Percentiles rank a stretch among this genome's conserved stretches.
These are phyloP conservation scores for Serendipita indica DNA, from an alignment of 768 basidiomycete species.

Conservation along the genomic window DNA sequence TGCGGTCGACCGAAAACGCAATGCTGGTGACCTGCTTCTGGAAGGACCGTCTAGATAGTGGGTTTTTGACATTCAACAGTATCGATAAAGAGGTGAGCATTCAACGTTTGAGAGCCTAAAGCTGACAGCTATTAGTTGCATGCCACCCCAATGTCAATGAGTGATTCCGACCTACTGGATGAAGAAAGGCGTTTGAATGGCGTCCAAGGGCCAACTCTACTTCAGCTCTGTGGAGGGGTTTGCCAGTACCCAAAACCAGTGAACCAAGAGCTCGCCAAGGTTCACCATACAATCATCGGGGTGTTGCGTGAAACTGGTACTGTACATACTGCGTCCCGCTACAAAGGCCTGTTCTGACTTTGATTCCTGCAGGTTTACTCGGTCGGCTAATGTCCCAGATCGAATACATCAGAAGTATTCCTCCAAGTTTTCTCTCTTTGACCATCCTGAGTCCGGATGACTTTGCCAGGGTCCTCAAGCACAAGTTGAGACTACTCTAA, in stretches of 20 bases:
- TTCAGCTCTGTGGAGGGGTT: not conserved
- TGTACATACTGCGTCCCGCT: too few species aligned
- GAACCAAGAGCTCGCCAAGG: not conserved
- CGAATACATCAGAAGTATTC: too few species aligned
- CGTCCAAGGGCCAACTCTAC: not conserved
- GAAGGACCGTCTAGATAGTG: not conserved
- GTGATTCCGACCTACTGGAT: not conserved
- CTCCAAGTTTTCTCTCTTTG: too few species aligned
- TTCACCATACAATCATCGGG: not conserved
- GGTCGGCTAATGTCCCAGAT: too few species aligned
- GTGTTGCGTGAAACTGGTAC: not conserved
- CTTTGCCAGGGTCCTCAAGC: too few species aligned
- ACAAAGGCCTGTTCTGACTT: too few species aligned
- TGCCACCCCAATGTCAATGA: not conserved
- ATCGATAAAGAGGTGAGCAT: conserved; percentile 39
- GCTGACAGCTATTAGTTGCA: conserved; percentile 24
- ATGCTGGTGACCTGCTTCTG: not conserved
- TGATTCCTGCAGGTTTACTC: too few species aligned
- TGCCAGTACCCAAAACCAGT: not conserved
- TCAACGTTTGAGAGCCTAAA: conserved; percentile 36
- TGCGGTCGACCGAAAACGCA: not conserved
- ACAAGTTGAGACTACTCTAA: too few species aligned
- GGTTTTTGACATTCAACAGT: conserved; percentile 26
- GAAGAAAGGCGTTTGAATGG: not conserved
- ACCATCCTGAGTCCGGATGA: too few species aligned